Conservation (phyloP, 805 yeast genomes). For the Candida coquimbonensis region DNA sequence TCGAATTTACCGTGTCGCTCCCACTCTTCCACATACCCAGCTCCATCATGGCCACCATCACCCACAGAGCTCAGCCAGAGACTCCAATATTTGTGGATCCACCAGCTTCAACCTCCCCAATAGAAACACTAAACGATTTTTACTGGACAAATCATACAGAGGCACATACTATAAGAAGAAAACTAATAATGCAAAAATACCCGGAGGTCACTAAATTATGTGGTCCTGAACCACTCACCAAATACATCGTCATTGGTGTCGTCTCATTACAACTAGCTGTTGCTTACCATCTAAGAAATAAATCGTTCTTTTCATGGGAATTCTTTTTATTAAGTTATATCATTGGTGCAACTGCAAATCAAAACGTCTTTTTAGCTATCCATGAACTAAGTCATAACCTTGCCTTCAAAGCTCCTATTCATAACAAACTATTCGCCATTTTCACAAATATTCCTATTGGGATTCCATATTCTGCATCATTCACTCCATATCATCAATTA, state of each 20-base stretch:
- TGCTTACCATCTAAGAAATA: conserved; percentile 56
- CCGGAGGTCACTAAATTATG: conserved; percentile 76
- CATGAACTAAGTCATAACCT: conserved; percentile 86
- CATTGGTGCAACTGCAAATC: conserved; percentile 81
- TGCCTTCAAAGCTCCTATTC: conserved; percentile 70
- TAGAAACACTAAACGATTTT: conserved; percentile 48
- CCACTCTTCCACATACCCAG: not conserved
- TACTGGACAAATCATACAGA: conserved; percentile 81
- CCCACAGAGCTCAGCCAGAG: conserved; percentile 22
- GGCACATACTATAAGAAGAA: conserved; percentile 73
- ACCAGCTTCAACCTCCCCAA: conserved; percentile 26
- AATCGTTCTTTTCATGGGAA: conserved; percentile 42
- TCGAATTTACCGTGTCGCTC: too few species aligned
- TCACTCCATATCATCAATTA: conserved; percentile 81
- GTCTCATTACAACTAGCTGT: conserved; percentile 58
- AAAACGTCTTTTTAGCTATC: conserved; percentile 78
- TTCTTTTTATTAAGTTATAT: conserved; percentile 63
- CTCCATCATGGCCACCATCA: conserved; percentile 25
- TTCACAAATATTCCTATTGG: conserved; percentile 83
- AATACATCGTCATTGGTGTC: conserved; percentile 62
- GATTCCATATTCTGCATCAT: conserved; percentile 81
- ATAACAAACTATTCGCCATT: conserved; percentile 72
- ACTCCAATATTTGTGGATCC: conserved; percentile 19
- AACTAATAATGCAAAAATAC: conserved; percentile 61
- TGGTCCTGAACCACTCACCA: conserved; percentile 83